A percentile compares a stretch with the other conserved stretches of the same genome.
phyloP scores from a whole-genome alignment of 1,139 yeast genomes.

The Geotrichum europaeum region DNA sequence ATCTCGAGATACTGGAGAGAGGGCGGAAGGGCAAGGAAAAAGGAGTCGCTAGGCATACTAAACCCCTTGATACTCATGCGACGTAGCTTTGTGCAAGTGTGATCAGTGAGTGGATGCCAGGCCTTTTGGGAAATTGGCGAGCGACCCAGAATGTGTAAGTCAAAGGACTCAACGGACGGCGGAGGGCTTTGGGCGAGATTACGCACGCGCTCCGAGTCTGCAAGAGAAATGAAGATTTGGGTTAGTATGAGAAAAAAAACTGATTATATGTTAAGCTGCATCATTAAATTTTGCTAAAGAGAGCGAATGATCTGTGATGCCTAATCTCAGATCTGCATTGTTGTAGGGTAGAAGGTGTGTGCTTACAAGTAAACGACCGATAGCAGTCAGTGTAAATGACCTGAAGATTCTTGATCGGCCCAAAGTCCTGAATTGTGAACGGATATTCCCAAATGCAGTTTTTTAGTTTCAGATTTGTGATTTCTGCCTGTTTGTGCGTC shows the following conservation, averaged over 20 bases:
- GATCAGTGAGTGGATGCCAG: constrained; percentile 23
- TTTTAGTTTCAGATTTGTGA: constrained; percentile 16
- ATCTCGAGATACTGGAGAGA: constrained; percentile 17
- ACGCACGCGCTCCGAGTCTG: constrained; percentile 22
- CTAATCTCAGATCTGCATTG: not conserved
- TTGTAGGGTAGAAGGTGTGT: constrained; percentile 5
- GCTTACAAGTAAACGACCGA: constrained; percentile 19
- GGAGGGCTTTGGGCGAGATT: constrained; percentile 25
- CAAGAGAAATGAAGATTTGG: not conserved
- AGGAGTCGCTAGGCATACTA: constrained; percentile 22
- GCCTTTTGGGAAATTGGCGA: constrained; percentile 20
- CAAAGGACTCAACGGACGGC: constrained; percentile 17
- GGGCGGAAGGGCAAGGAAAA: constrained; percentile 20
- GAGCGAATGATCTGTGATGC: not conserved
- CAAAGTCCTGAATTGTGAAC: constrained; percentile 22
- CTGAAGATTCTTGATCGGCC: constrained; percentile 19
- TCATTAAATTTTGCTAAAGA: not conserved
- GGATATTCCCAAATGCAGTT: constrained; percentile 29
- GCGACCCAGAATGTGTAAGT: constrained; percentile 19
- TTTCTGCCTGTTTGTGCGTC: not conserved
- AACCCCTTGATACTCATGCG: constrained; percentile 24
- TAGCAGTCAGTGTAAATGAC: constrained; percentile 22
- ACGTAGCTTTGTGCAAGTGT: constrained; percentile 17
- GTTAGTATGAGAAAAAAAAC: not conserved
- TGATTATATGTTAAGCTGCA: not conserved